Evolutionary conservation across 2,329 filamentous ascomycete genomes (phyloP), one percentile per base, ranked within the genome.

Genomic region (Fusarium lyarnte): DNA sequence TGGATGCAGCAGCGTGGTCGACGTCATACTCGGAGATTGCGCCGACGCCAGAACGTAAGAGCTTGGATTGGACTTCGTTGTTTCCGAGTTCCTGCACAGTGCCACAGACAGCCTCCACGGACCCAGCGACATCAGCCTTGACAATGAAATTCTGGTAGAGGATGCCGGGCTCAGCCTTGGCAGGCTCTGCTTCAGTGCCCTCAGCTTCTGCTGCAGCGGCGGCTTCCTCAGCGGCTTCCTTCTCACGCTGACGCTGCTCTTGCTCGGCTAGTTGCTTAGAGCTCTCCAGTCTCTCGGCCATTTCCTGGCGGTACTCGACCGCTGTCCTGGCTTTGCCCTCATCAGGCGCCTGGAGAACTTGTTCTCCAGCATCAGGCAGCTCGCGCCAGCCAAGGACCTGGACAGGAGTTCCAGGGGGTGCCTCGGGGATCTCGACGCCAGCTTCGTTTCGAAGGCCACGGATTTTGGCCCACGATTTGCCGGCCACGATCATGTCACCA

Each of bases 321-420:
- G 96, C 95, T 5, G 87, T 88, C 77, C 93, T 93, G 39, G 94
- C 96, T 70, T 89, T 91, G 66, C 90, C 88, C 82, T 98, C 95
- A 74, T 91, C 90, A 0, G 88, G 85, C 2, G 95, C 94, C 82
- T 98, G 93, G 2, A 99, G 86, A 13, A 97, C 92, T 83, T 94
- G 90, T 76, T 97, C 93, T 54, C 97, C 97, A 2, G 96, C 95
- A 29, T 89, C 87, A 2, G 96, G 95, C 11, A 89, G 81, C 73
- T 94, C 91, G 76, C 91, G 91, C 96, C 96, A 99, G n/a, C 96
- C 96, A 70, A 98, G 90, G 25, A 99, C 90, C 81, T 98, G 94
- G 6, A 97, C 93, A 1, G 97, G 94, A 33, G 92, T 96, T 39
- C 96, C 96, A 0, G 96, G 97, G 0, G 91, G 90, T 19, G 94